A percentile compares a stretch with the other conserved stretches of the same genome.
phyloP scores from a whole-genome alignment of 495 filamentous ascomycete genomes.

The Daldinia childiae region DNA sequence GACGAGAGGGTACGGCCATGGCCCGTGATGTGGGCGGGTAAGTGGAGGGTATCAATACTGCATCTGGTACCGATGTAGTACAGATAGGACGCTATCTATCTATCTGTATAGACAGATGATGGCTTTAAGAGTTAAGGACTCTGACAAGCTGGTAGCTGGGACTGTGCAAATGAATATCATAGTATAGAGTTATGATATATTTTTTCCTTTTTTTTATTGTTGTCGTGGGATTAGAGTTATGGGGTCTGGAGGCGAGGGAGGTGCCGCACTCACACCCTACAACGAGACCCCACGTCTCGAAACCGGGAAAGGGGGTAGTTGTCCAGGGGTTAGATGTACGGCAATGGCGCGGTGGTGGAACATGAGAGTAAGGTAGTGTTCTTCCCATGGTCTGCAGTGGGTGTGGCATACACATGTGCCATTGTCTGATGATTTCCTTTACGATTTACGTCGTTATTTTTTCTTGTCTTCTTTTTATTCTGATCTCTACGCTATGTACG shows the following conservation, averaged over 20 bases:
- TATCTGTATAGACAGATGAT: too few species aligned
- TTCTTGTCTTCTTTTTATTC: neutral
- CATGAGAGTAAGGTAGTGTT: neutral
- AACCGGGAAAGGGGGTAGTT: neutral
- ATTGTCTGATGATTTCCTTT: neutral
- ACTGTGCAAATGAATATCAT: too few species aligned
- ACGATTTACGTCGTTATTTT: neutral
- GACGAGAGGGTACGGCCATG: neutral
- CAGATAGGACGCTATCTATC: neutral
- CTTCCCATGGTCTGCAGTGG: neutral
- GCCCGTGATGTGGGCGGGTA: neutral
- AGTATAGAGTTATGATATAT: neutral
- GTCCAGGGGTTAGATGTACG: neutral
- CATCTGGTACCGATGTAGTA: neutral
- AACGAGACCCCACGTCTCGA: too few species aligned
- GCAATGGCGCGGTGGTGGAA: neutral
- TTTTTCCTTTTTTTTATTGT: neutral
- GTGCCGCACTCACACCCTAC: too few species aligned
- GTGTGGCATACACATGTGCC: neutral
- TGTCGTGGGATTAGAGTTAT: neutral
- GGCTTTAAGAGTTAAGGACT: too few species aligned
- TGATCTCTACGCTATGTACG: neutral
- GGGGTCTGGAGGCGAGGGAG: too few species aligned
- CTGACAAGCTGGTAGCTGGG: too few species aligned
- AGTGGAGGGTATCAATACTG: neutral